Evolutionary conservation across 2,329 filamentous ascomycete genomes (phyloP).

Genomic region (Mycosphaerella arachidis): DNA sequence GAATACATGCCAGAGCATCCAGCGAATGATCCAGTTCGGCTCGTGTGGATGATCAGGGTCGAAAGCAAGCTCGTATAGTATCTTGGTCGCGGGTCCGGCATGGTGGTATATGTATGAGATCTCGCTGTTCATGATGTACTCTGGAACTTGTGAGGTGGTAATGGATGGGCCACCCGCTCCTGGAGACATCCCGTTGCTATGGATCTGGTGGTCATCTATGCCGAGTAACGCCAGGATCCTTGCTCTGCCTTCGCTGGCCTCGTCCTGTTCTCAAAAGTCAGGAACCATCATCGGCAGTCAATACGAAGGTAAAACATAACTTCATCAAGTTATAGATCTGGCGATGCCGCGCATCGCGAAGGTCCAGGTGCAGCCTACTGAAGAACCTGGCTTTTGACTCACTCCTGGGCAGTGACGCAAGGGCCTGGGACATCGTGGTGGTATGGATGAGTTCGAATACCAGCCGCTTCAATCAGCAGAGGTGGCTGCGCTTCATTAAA

Average conservation of each 20-base stretch:
- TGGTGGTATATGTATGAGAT: slow-evolving; percentile 7
- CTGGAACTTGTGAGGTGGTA: slow-evolving; percentile 16
- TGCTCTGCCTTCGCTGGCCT: slow-evolving; percentile 38
- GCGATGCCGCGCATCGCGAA: slow-evolving; percentile 29
- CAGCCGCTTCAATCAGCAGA: too few relatives aligned
- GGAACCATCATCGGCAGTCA: not conserved
- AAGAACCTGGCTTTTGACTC: slow-evolving; percentile 40
- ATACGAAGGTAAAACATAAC: slow-evolving; percentile 24
- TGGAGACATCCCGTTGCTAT: not conserved
- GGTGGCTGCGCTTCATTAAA: too few relatives aligned
- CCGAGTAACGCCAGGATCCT: slow-evolving; percentile 34
- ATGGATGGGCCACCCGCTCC: not conserved
- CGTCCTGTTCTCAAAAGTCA: slow-evolving; percentile 11
- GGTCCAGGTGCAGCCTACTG: slow-evolving; percentile 36
- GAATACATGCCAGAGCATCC: slow-evolving; percentile 48
- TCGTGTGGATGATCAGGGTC: slow-evolving; percentile 35
- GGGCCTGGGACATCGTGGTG: slow-evolving; percentile 18
- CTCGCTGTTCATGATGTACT: slow-evolving; percentile 22
- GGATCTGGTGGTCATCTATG: not conserved
- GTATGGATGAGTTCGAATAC: too few relatives aligned
- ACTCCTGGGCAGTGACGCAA: slow-evolving; percentile 35
- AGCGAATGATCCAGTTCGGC: slow-evolving; percentile 45
- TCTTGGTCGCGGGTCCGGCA: slow-evolving; percentile 34
- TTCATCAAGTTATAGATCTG: slow-evolving; percentile 39
- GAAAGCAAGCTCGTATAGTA: slow-evolving; percentile 38